Conservation (phyloP, 768 basidiomycete species). For the Trametes sanguinea region DNA sequence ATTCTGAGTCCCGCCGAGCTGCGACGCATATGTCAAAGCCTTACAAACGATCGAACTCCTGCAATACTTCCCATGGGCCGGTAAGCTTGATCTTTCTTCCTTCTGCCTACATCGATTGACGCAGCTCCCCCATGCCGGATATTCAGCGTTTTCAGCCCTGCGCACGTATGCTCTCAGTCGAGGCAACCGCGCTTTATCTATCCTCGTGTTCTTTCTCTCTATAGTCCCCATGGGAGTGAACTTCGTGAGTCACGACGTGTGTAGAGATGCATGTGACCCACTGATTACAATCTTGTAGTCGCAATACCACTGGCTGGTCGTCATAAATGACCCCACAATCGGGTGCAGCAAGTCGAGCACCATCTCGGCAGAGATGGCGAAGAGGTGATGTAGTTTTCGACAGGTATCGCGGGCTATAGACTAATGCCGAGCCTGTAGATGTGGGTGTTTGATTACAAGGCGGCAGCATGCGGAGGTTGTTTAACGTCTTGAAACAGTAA, state of each 20-base stretch:
- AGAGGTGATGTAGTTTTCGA: background rate
- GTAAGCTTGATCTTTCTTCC: background rate
- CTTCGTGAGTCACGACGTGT: background rate
- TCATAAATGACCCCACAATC: background rate
- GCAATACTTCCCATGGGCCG: slow-evolving; percentile 17
- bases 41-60: background rate
- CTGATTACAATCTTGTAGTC: background rate
- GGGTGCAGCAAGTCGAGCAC: slow-evolving; percentile 4
- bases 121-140: too few relatives aligned
- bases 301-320: slow-evolving; percentile 9
- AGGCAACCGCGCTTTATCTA: background rate
- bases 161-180: slow-evolving; percentile 9
- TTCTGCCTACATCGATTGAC: background rate
- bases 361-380: background rate
- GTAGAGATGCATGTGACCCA: background rate
- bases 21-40: background rate
- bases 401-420: too few relatives aligned
- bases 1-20: background rate
- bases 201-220: slow-evolving; percentile 7
- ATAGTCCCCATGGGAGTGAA: slow-evolving; percentile 9
- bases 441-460: too few relatives aligned
- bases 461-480: background rate
- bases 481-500: background rate
- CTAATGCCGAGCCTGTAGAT: too few relatives aligned
- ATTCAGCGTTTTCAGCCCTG: slow-evolving; percentile 7